Conservation (phyloP, 768 basidiomycete genomes). For the Macrolepiota dolichaula region DNA sequence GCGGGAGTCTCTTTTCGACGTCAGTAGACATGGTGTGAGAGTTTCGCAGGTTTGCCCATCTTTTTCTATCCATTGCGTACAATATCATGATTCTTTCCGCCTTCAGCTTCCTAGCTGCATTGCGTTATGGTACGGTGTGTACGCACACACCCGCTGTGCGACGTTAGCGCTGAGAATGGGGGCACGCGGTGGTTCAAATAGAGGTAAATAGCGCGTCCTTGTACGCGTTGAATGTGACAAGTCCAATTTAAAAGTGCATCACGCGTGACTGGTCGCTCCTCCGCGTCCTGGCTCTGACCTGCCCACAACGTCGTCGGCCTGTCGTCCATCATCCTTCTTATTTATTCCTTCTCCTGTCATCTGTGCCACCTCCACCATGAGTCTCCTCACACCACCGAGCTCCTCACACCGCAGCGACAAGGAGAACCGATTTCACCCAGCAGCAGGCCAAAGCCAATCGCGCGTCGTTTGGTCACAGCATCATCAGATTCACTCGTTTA, state of each 20-base stretch:
- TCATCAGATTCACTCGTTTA: slow-evolving; percentile 43
- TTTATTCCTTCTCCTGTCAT: slow-evolving; percentile 10
- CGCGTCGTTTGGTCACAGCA: slow-evolving; percentile 52
- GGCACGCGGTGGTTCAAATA: slow-evolving; percentile 17
- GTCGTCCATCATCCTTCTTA: slow-evolving; percentile 8
- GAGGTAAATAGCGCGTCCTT: slow-evolving; percentile 28
- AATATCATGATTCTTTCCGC: no score
- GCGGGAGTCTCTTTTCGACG: neutral
- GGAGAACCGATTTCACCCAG: slow-evolving; percentile 34
- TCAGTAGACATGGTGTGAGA: no score
- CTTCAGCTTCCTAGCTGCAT: no score
- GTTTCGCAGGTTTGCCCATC: no score
- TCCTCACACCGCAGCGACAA: slow-evolving; percentile 45
- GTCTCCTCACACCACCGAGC: slow-evolving; percentile 58
- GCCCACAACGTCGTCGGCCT: neutral
- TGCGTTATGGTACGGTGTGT: no score
- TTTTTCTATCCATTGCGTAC: no score
- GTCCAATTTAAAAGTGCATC: slow-evolving; percentile 17
- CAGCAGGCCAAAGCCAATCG: slow-evolving; percentile 13
- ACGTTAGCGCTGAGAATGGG: no score
- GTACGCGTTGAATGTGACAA: slow-evolving; percentile 36
- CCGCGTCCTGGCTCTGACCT: slow-evolving; percentile 16
- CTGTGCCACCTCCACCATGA: slow-evolving; percentile 27
- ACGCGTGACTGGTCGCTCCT: slow-evolving; percentile 13
- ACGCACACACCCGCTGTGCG: no score